A percentile compares a stretch with the other conserved stretches of the same genome.
Evolutionary conservation across 1,284 basidiomycete species (phyloP).

Genomic region (Entoloma clypeatum): DNA sequence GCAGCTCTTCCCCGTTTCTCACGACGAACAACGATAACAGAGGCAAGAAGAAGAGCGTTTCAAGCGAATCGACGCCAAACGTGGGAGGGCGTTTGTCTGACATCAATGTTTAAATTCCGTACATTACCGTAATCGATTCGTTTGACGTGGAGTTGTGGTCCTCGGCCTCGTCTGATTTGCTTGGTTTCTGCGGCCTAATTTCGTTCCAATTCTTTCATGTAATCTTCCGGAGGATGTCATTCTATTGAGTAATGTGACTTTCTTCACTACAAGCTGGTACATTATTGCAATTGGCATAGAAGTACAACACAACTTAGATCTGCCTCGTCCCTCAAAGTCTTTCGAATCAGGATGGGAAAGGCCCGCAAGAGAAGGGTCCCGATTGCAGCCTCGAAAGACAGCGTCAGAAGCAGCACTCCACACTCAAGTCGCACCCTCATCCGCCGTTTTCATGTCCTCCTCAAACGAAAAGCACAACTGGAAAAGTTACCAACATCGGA

Average conservation of each 20-base stretch:
- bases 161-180: too few relatives aligned
- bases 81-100: constrained; percentile 81
- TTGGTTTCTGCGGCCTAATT: too few relatives aligned
- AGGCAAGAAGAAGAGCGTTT: constrained; percentile 77
- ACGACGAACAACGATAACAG: constrained; percentile 34
- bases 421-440: constrained; percentile 61
- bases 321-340: not conserved
- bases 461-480: constrained; percentile 57
- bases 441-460: constrained; percentile 63
- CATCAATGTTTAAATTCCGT: constrained; percentile 2
- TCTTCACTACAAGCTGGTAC: too few relatives aligned
- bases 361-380: constrained; percentile 43
- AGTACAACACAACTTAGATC: too few relatives aligned
- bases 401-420: constrained; percentile 31
- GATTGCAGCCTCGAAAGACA: constrained; percentile 27
- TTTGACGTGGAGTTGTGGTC: too few relatives aligned
- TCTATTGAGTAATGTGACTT: too few relatives aligned
- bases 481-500: constrained; percentile 23
- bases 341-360: constrained; percentile 35
- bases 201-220: too few relatives aligned
- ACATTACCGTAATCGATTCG: too few relatives aligned
- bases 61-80: constrained; percentile 82
- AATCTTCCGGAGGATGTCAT: too few relatives aligned
- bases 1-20: not conserved
- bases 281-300: too few relatives aligned